Base-by-base conservation (phyloP, 495 filamentous ascomycete species). In the Xylaria bambusicola region DNA sequence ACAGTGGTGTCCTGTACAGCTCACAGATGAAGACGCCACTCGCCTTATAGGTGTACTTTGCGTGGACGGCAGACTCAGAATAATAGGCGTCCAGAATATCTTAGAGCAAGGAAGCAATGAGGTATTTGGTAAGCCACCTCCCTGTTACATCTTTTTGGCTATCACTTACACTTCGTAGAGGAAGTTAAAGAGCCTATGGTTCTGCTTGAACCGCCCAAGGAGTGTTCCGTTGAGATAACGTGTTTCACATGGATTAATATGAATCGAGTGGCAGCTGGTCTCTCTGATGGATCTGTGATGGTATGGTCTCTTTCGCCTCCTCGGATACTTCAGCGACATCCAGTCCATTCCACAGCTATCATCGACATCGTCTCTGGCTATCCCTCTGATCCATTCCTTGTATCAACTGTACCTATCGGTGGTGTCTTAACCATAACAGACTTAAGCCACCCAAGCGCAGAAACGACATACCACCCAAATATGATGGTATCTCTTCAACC, bases 351-450 rank as follows among this genome's bases (percentile, higher is more conserved):
- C 29, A 78, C 69, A 41, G 69, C 71, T 54, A 71, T 81, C 5
- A 70, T 80, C 62, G 77, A 80, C 49, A 75, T 81, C 21, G 72
- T 72, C 58, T 79, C 77, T 10, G 74, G 68, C 27, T 80, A 76
- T 48, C 78, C 78, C 6, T 77, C 78, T 0, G 63, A 74, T 40
- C 77, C 78, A 2, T 76, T 75, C 57, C 47, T 79, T 20, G 60
- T 81, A 38, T 73, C 74, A 46, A 75, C 78, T 6, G 63, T 75
- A 50, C 78, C 78, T 0, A 70, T 80, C 42, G 76, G 76, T 55
- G 78, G 78, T 38, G 72, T 71, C 47, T 66, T 74, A 12, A 77
- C 74, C 24, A 35, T 81, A 15, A 77, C 76, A 18, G 77, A 81
- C 60, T 60, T 81, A 2, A 71, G 64, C 36, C 73, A 73, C 38